Percentiles rank a stretch among this genome's conserved stretches.
phyloP scores from a whole-genome alignment of 306 rosid genomes.

The Malus sieversii region DNA sequence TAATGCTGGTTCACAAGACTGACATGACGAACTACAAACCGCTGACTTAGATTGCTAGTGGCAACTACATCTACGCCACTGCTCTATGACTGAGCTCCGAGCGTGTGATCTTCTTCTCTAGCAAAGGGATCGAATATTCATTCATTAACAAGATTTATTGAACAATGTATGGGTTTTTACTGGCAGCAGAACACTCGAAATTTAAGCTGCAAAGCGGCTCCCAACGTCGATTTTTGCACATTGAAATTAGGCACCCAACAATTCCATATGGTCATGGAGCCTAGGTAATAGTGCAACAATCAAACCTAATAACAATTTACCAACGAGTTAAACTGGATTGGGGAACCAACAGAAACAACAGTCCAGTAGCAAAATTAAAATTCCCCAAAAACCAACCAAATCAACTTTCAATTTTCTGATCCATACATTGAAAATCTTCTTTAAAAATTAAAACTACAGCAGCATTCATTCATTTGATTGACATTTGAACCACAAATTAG shows the following conservation, averaged over 20 bases:
- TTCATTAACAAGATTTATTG: not conserved
- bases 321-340: too few relatives aligned
- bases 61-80: not conserved
- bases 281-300: slow-evolving; percentile 35
- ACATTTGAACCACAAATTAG: not conserved
- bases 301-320: not conserved
- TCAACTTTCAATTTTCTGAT: not conserved
- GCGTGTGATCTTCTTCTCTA: not conserved
- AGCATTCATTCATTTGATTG: not conserved
- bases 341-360: not conserved
- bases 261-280: slow-evolving; percentile 21
- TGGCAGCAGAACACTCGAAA: slow-evolving; percentile 43
- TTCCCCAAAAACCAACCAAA: not conserved
- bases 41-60: not conserved
- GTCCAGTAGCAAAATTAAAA: not conserved
- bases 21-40: not conserved
- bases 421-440: not conserved
- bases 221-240: slow-evolving; percentile 47
- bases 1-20: not conserved
- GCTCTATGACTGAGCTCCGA: not conserved
- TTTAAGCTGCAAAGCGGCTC: slow-evolving; percentile 70
- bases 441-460: not conserved
- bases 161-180: slow-evolving; percentile 50
- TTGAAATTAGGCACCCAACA: slow-evolving; percentile 21
- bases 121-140: not conserved